These are phyloP conservation scores for Penicillium turbatum DNA, from an alignment of 495 filamentous ascomycete species.

Conservation along the genomic window DNA sequence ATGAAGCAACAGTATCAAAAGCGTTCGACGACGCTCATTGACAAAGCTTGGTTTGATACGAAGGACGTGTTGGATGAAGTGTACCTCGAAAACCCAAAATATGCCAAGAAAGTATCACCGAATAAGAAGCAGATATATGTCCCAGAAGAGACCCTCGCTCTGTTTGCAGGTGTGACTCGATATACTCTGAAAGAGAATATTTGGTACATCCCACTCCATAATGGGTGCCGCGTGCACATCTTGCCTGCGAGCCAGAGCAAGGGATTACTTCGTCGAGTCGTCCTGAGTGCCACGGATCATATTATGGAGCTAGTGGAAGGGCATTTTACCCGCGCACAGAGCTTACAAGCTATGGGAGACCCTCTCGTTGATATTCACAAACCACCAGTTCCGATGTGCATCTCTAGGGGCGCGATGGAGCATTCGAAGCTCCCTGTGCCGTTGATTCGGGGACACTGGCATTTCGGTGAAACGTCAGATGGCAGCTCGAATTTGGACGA, in stretches of 20 bases:
- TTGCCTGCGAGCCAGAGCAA: constrained; percentile 28
- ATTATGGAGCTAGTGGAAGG: constrained; percentile 30
- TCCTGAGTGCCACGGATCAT: constrained; percentile 34
- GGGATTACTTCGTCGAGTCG: constrained; percentile 32
- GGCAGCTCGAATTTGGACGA: constrained; percentile 8
- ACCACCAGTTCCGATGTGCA: constrained; percentile 29
- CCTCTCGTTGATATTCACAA: constrained; percentile 31
- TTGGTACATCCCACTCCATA: constrained; percentile 31
- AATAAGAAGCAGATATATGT: constrained; percentile 32
- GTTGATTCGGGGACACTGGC: constrained; percentile 35
- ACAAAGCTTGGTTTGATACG: constrained; percentile 25
- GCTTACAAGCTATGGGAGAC: constrained; percentile 25
- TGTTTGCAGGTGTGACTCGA: constrained; percentile 29
- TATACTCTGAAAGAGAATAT: constrained; percentile 36
- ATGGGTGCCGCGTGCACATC: constrained; percentile 41
- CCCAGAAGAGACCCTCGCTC: constrained; percentile 38
- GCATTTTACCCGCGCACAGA: constrained; percentile 20
- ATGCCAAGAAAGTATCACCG: constrained; percentile 4
- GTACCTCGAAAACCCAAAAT: constrained; percentile 13
- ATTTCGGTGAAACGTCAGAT: neutral
- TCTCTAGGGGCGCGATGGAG: constrained; percentile 20
- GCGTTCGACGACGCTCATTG: neutral
- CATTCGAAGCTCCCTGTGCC: constrained; percentile 21
- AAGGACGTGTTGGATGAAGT: constrained; percentile 23
- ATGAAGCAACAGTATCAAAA: constrained; percentile 7